Conservation (phyloP, 2,329 filamentous ascomycete species). For the Colletotrichum horii region DNA sequence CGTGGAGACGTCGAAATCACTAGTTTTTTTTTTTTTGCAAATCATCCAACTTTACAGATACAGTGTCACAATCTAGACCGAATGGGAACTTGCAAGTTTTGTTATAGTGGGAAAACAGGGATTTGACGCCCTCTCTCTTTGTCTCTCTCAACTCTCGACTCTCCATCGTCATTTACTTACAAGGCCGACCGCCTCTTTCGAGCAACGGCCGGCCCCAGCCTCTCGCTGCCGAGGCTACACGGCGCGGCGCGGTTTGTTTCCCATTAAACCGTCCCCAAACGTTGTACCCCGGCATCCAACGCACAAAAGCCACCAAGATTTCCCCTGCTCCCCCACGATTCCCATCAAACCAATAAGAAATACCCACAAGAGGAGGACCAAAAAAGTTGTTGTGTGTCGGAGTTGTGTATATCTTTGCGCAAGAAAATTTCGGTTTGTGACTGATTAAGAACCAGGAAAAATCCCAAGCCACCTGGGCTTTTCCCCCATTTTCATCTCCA, state of each 20-base stretch:
- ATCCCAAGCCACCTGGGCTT: conserved; percentile 43
- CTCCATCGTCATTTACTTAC: conserved; percentile 17
- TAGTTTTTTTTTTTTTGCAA: background rate
- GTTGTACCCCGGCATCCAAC: background rate
- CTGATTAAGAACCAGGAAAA: conserved; percentile 26
- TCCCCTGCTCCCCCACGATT: background rate
- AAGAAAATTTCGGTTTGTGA: conserved; percentile 6
- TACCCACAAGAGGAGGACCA: conserved; percentile 2
- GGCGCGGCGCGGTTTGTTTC: background rate
- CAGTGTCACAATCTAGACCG: background rate
- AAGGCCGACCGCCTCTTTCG: conserved; percentile 20
- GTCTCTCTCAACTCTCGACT: conserved; percentile 8
- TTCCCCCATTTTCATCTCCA: conserved; percentile 36
- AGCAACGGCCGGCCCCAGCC: conserved; percentile 5
- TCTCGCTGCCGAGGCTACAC: background rate
- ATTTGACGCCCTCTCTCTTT: conserved; percentile 14
- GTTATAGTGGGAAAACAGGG: conserved; percentile 12
- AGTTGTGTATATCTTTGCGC: conserved; percentile 9
- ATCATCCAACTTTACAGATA: background rate
- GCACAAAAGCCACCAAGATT: conserved; percentile 5
- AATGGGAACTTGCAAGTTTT: background rate
- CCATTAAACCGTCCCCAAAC: background rate
- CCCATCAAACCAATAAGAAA: conserved; percentile 17
- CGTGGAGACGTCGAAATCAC: background rate
- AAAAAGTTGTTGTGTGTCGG: conserved; percentile 5